Evolutionary conservation across 2,329 filamentous ascomycete genomes (phyloP).

Genomic region (Xylaria sp.): DNA sequence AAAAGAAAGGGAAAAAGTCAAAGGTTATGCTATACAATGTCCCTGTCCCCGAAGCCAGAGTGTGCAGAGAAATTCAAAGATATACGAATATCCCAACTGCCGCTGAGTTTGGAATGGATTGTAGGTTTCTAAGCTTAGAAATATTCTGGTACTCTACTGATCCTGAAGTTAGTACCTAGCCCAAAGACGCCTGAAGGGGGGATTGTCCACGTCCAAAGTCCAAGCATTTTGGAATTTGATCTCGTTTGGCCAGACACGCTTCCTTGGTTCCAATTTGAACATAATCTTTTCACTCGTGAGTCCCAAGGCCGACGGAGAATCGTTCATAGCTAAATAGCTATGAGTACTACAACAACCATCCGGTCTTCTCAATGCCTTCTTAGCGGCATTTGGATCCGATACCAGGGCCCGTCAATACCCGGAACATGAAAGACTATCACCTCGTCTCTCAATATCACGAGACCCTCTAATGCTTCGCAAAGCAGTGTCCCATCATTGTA

Average conservation of each 20-base stretch:
- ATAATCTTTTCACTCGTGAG: not conserved
- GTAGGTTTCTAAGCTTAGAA: not conserved
- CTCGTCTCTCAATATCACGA: too few species aligned
- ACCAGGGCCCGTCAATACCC: too few species aligned
- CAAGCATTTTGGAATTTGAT: not conserved
- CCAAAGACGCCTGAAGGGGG: slow-evolving; percentile 1
- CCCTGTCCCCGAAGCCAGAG: not conserved
- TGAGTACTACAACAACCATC: too few species aligned
- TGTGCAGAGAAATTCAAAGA: slow-evolving; percentile 11
- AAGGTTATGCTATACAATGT: slow-evolving; percentile 13
- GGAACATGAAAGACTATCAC: too few species aligned
- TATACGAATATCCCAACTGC: slow-evolving; percentile 17
- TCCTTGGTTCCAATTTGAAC: slow-evolving; percentile 24
- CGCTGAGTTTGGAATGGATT: not conserved
- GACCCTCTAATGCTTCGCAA: too few species aligned
- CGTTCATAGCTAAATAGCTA: too few species aligned
- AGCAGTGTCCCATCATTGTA: too few species aligned
- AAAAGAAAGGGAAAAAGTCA: not conserved
- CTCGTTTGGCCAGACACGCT: slow-evolving; percentile 5
- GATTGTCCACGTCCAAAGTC: slow-evolving; percentile 9
- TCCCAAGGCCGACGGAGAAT: too few species aligned
- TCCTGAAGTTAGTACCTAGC: slow-evolving; percentile 3
- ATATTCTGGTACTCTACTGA: not conserved
- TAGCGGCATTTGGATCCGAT: too few species aligned
- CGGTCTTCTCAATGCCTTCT: too few species aligned